Evolutionary conservation across 2,329 filamentous ascomycete genomes (phyloP).

Genomic region (Fusarium anthophilum): DNA sequence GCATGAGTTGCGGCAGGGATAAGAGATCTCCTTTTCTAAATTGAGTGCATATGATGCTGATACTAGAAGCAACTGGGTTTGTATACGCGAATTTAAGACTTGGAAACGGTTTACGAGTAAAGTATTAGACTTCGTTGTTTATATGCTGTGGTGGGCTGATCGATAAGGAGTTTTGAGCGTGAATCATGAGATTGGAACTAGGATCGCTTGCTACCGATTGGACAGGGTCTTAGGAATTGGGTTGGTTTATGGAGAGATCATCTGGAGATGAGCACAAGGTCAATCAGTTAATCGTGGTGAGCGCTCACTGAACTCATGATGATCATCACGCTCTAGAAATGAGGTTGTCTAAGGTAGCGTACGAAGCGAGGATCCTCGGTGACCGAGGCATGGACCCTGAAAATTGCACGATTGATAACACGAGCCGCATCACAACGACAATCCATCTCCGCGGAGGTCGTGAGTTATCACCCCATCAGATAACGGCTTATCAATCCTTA

Average conservation of each 20-base stretch:
- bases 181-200: conserved; percentile 12
- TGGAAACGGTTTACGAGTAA: neutral
- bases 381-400: neutral
- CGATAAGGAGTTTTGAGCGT: conserved; percentile 14
- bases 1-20: conserved; percentile 9
- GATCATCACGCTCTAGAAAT: neutral
- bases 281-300: neutral
- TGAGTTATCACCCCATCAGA: neutral
- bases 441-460: neutral
- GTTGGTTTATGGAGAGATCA: neutral
- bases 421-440: neutral
- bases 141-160: conserved; percentile 24
- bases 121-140: neutral
- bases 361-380: neutral
- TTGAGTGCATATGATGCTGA: neutral
- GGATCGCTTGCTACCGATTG: neutral
- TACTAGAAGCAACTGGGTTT: rapidly evolving
- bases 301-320: neutral
- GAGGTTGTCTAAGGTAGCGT: neutral
- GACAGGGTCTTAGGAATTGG: neutral
- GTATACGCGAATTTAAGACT: neutral
- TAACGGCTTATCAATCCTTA: conserved; percentile 15
- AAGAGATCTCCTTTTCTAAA: neutral
- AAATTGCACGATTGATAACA: neutral
- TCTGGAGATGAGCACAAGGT: neutral